Base-by-base conservation (phyloP, 257 asterid genomes). In the Phtheirospermum japonicum region DNA sequence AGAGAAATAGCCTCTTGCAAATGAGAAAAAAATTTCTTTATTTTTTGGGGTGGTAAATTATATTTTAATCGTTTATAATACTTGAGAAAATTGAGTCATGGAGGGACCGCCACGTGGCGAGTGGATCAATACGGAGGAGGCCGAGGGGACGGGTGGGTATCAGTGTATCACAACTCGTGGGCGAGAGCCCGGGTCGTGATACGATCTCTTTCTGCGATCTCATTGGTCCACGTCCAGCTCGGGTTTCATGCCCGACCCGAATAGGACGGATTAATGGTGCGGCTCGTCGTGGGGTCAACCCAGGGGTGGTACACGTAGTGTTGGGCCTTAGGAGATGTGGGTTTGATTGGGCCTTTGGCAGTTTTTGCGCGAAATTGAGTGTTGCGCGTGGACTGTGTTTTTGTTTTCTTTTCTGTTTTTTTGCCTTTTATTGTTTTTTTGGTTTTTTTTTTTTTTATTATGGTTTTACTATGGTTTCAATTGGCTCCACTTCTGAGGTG, bases 141-240 rank as follows among this genome's bases (percentile, higher is more conserved):
- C 73, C 58, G 39, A 23, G 73, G 50, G 12, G 59, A 56, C 67
- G 67, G 52, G 81, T 76, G 80, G 76, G 93, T 74, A 77, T 84
- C 86, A 14, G 42, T 10, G 54, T 14, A 14, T 48, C 54, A 65
- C 66, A 85, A 87, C 75, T 90, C 67, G 96, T 90, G 97, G 97
- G 72, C 64, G 93, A 87, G 90, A 85, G 65, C 4, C 23, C 19
- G 73, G 76, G 76, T 74, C 71, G 78, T 26, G 77, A 80, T 82
- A 79, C 85, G 85, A 90, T 90, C 95, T 76, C 77, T 87, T 87
- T 77, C 85, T 65, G 53, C 9, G 16, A 0, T 57, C 37, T 75
- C 40, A 87, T 85, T 83, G 88, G 96, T 79, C 84, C 82, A 68
- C 70, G 76, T 70, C 6, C 28, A 18, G 31, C 9, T 2, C 26